Conservation (phyloP, 805 yeast species). For the Maudiozyma barnettii region DNA sequence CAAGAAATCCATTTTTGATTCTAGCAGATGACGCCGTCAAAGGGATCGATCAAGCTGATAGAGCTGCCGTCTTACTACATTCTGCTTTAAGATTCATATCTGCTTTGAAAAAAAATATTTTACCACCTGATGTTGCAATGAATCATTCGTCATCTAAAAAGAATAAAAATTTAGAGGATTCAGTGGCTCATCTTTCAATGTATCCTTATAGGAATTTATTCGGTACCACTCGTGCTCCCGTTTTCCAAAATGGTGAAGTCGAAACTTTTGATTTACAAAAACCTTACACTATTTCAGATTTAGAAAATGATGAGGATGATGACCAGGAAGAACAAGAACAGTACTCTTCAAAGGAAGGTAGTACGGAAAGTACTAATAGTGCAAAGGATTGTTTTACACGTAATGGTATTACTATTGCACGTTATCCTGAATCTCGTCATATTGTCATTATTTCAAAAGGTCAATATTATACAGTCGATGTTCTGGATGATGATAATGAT, state of each 20-base stretch:
- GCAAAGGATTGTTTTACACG: constrained; percentile 13
- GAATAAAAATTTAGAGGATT: no score
- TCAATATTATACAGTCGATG: constrained; percentile 83
- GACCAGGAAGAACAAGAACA: constrained; percentile 1
- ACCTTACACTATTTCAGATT: constrained; percentile 38
- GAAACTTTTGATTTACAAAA: constrained; percentile 30
- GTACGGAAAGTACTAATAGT: background rate
- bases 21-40: constrained; percentile 66
- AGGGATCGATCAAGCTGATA: constrained; percentile 51
- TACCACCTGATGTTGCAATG: constrained; percentile 41
- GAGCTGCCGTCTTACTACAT: constrained; percentile 58
- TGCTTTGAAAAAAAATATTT: constrained; percentile 43
- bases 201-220: constrained; percentile 55
- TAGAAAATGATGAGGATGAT: constrained; percentile 12
- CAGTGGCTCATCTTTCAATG: constrained; percentile 52
- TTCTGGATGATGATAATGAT: constrained; percentile 58
- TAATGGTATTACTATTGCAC: constrained; percentile 64
- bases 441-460: constrained; percentile 69
- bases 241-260: constrained; percentile 22
- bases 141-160: constrained; percentile 35
- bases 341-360: background rate
- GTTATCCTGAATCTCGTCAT: constrained; percentile 57
- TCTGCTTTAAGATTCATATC: constrained; percentile 59
- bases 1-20: constrained; percentile 68
- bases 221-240: constrained; percentile 56